phyloP scores from a whole-genome alignment of 1,139 yeast species.

The Blastobotrys ciferrii region DNA sequence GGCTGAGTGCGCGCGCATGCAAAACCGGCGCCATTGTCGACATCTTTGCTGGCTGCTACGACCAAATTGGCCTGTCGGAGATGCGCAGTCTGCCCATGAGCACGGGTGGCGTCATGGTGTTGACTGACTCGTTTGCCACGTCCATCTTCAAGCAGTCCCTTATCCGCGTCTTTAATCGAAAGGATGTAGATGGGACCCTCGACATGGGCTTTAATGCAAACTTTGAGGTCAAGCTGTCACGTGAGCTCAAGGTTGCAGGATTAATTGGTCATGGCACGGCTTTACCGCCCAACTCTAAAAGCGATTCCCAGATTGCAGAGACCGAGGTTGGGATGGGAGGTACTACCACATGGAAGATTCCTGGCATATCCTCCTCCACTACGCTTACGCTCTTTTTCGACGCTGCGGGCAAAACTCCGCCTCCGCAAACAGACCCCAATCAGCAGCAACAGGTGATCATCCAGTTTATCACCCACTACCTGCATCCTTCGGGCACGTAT shows the following conservation, averaged over 20 bases:
- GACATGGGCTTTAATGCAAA: constrained; percentile 66
- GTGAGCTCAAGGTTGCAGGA: constrained; percentile 84
- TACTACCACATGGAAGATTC: constrained; percentile 81
- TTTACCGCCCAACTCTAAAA: constrained; percentile 39
- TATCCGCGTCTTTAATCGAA: constrained; percentile 76
- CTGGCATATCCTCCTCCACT: constrained; percentile 80
- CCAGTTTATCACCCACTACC: constrained; percentile 71
- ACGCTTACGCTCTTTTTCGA: constrained; percentile 88
- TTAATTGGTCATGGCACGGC: constrained; percentile 75
- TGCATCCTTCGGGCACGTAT: constrained; percentile 48
- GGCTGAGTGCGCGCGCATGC: constrained; percentile 64
- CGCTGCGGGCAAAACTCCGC: constrained; percentile 39
- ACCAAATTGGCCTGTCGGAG: constrained; percentile 93
- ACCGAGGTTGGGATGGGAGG: constrained; percentile 93
- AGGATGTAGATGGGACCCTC: constrained; percentile 72
- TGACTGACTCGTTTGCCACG: constrained; percentile 91
- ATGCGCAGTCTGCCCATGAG: constrained; percentile 79
- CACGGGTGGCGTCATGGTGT: constrained; percentile 85
- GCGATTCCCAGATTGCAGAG: constrained; percentile 70
- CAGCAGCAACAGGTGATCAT: constrained; percentile 40
- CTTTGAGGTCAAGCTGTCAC: constrained; percentile 78
- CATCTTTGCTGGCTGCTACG: constrained; percentile 93
- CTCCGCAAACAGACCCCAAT: background rate
- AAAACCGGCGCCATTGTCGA: constrained; percentile 80
- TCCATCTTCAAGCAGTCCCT: constrained; percentile 91